phyloP scores from a whole-genome alignment of 805 yeast species.

The Metschnikowia aberdeeniae region DNA sequence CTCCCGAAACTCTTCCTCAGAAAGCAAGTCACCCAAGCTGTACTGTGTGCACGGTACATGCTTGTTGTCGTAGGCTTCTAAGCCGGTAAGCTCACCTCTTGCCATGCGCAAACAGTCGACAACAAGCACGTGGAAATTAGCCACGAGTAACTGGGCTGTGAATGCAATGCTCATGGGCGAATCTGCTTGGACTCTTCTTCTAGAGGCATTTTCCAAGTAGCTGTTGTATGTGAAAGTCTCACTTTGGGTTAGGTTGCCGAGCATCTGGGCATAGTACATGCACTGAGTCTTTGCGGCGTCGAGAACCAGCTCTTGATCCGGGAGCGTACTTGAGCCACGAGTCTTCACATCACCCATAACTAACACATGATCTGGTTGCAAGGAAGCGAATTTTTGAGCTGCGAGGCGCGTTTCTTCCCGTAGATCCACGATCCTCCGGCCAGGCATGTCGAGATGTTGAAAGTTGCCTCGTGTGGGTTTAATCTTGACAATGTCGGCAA shows the following conservation, averaged over 20 bases:
- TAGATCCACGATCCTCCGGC: not conserved
- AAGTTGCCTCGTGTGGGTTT: not conserved
- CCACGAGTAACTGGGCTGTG: slow-evolving; percentile 35
- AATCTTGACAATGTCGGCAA: slow-evolving; percentile 24
- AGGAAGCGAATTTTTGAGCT: slow-evolving; percentile 1
- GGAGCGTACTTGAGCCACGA: slow-evolving; percentile 40
- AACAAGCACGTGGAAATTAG: slow-evolving; percentile 30
- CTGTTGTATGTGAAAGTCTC: slow-evolving; percentile 35
- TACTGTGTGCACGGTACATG: not conserved
- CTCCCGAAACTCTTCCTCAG: slow-evolving; percentile 8
- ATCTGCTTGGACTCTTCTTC: slow-evolving; percentile 48
- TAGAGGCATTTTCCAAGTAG: slow-evolving; percentile 43
- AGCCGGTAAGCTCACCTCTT: slow-evolving; percentile 43
- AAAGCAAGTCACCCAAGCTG: slow-evolving; percentile 10
- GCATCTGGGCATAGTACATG: slow-evolving; percentile 50
- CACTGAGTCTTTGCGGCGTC: slow-evolving; percentile 55
- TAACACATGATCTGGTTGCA: slow-evolving; percentile 9
- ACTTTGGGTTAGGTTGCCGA: slow-evolving; percentile 15
- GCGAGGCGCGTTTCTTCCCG: not conserved
- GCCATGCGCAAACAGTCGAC: slow-evolving; percentile 45
- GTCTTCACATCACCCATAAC: slow-evolving; percentile 59
- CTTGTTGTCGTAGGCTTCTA: slow-evolving; percentile 34
- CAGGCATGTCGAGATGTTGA: not conserved
- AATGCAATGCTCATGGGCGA: slow-evolving; percentile 42
- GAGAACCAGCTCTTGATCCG: slow-evolving; percentile 48